Evolutionary conservation across 192 early-diverging fungal genomes (phyloP).

Genomic region (Coemansia furcata): DNA sequence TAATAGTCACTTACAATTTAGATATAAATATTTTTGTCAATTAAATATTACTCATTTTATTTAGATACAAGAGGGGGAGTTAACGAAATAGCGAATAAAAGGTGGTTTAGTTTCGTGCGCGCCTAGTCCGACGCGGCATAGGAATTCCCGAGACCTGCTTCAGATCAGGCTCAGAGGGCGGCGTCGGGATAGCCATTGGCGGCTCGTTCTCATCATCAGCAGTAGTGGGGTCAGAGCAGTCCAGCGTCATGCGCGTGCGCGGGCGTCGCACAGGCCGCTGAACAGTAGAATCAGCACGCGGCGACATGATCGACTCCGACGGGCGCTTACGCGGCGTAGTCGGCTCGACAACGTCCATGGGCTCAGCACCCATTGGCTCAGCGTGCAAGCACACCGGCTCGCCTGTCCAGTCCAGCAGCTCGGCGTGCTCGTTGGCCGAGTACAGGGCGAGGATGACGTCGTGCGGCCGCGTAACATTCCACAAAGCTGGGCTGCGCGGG

Average conservation of each 20-base stretch:
- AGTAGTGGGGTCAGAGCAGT: neutral
- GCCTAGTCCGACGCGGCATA: conserved; percentile 20
- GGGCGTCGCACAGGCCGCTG: conserved; percentile 18
- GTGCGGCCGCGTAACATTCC: conserved; percentile 29
- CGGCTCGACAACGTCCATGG: neutral
- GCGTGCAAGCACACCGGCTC: neutral
- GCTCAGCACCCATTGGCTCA: neutral
- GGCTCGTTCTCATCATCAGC: neutral
- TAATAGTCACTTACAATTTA: neutral
- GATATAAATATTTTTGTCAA: neutral
- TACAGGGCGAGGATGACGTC: conserved; percentile 18
- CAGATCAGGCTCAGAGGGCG: neutral
- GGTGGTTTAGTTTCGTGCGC: conserved; percentile 22
- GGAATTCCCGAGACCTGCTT: conserved; percentile 15
- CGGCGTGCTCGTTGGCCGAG: neutral
- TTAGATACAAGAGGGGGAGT: neutral
- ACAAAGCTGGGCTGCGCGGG: conserved; percentile 2
- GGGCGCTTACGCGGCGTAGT: conserved; percentile 22
- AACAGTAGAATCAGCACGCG: neutral
- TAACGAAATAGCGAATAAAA: neutral
- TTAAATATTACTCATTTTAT: neutral
- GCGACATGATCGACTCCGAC: conserved; percentile 16
- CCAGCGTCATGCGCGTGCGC: conserved; percentile 3
- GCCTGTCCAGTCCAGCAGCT: conserved; percentile 30
- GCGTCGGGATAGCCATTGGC: neutral